Base-by-base conservation (phyloP, 805 yeast genomes). In the Kuraishia molischiana region DNA sequence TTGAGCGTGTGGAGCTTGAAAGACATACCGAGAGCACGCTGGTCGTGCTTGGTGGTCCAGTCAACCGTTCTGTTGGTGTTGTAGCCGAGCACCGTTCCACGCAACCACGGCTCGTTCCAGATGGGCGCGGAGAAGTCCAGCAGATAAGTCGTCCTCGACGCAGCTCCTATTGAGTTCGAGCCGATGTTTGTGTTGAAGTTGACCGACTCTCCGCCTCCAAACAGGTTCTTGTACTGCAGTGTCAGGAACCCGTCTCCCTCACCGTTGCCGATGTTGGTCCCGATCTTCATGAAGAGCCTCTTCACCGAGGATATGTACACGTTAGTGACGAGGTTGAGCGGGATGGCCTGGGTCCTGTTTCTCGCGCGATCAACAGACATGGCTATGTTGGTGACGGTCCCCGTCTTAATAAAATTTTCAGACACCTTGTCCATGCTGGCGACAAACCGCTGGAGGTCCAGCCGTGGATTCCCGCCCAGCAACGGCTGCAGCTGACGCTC, bases 161-260 rank as follows among this genome's bases (percentile, higher is more conserved):
- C 67, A 3, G 73, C 61, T 4, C 76, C 77, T 2, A 71, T 56
- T 5, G 65, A 52, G 36, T 76, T 77, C 6, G 64, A 57, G 2
- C 63, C 53, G 34, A 61, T 44, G 33, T 54, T 60, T 13, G 65
- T 60, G 49, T 74, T 79, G 40, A 74, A 67, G 24, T 61, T 59
- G 24, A 74, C 44, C 28, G 55, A 56, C 44, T 74, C 80, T 3
- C 71, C 78, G 8, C 79, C 80, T 0, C 79, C 80, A 57, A 73
- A 70, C 15, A 74, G 50, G 47, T 74, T 74, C 38, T 64, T 64
- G 52, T 71, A 63, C 55, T 77, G 87, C 39, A 89, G 74, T 24
- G 85, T 79, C 34, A 86, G 68, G 52, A 89, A 87, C 1, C 97
- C 97, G 52, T 85, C 92, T 22, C 97, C 98, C 62, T 92, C 97